Evolutionary conservation across 2,329 filamentous ascomycete genomes (phyloP), one percentile per base, ranked within the genome.

Genomic region (Neopestalotiopsis sp.): DNA sequence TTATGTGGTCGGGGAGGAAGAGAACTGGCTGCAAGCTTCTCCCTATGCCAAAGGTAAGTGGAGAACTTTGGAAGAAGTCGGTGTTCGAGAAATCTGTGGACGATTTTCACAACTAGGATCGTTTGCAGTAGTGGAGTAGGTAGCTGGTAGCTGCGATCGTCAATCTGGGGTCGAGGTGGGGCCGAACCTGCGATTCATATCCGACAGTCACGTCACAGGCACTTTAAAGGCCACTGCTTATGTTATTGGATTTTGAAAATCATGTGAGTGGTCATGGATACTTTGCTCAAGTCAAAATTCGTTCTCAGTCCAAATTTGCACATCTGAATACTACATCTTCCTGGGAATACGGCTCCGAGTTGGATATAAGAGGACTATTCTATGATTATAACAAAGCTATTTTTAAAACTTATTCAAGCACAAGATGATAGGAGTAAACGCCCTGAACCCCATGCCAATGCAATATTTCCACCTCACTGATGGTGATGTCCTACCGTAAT

Each of bases 401-500:
- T 64, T 38, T 30, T 28, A 64, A 20, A 20, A 34, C 59, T 17
- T 34, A 59, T 40, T 61, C 30, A 34, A 61, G 34, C 30, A 34
- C 32, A 61, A 64, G 14, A 24, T 59, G 24, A 59, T 59, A 30
- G 17, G 57, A 52, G 42, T 34, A 17, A 40, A 57, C 45, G 45
- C 64, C 64, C 5, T 28, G 32, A 66, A 58, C 64, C 64, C 64
- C 64, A 56, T 56, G 64, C 64, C 45, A 66, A 66, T 66, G 64
- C 64, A 66, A 34, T 57, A 24, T 56, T 9, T 10, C 20, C 42
- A 24, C 12, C 59, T 20, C 32, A 6, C 20, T 20, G 28, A 38
- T 38, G 32, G n/a, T 61, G 58, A 20, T 34, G 3, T 61, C 14
- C 30, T 17, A 28, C n/a, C 6, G 20, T 30, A 34, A 38, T 38